These are phyloP conservation scores for Myotisia sp. DNA, from an alignment of 2,329 filamentous ascomycete genomes.

Conservation along the genomic window DNA sequence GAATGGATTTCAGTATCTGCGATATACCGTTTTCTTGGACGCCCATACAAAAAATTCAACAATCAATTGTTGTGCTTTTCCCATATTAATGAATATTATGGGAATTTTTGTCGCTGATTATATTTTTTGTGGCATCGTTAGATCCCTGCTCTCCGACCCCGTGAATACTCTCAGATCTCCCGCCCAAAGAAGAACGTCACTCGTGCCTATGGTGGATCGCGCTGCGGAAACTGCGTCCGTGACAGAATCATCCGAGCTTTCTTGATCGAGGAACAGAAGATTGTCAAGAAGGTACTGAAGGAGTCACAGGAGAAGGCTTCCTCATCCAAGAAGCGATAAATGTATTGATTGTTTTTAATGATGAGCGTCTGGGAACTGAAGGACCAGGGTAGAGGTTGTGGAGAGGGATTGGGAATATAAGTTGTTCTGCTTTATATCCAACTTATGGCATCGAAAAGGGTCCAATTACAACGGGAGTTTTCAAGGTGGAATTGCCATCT, in stretches of 20 bases:
- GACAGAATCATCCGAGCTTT: conserved; percentile 96
- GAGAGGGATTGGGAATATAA: background rate
- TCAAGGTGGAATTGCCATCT: conserved; percentile 3
- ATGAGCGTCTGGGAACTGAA: background rate
- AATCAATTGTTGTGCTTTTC: too few species aligned
- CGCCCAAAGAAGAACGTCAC: conserved; percentile 99
- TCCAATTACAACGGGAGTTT: conserved; percentile 4
- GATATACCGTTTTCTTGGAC: background rate
- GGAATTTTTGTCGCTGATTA: conserved; percentile 1
- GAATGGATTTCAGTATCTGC: background rate
- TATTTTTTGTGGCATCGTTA: conserved; percentile 24
- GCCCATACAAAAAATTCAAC: too few species aligned
- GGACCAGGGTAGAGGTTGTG: background rate
- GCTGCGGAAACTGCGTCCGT: conserved; percentile 97
- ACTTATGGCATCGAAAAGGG: conserved; percentile 1
- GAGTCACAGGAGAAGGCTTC: conserved; percentile 64
- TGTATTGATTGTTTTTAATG: too few species aligned
- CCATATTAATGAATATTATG: too few species aligned
- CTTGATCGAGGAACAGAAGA: conserved; percentile 99
- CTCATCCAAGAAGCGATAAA: conserved; percentile 30
- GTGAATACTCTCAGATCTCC: conserved; percentile 93
- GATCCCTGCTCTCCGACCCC: conserved; percentile 92
- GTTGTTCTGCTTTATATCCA: conserved; percentile 1
- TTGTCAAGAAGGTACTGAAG: conserved; percentile 99
- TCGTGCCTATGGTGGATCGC: conserved; percentile 94